These are phyloP conservation scores for Hericium rajendrae DNA, from an alignment of 768 basidiomycete species.

Conservation along the genomic window DNA sequence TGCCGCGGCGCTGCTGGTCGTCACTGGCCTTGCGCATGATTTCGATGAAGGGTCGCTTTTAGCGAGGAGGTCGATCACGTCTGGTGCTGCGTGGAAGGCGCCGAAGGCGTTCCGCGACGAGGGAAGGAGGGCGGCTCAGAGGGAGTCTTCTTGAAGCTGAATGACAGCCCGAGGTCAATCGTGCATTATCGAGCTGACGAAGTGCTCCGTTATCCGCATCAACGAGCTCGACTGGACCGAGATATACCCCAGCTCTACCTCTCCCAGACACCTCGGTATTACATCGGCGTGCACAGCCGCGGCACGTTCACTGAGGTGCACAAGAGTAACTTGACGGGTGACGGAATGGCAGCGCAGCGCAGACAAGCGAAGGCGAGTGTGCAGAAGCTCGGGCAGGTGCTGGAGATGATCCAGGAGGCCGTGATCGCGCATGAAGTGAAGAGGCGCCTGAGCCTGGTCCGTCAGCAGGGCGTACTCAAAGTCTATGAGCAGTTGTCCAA, in stretches of 20 bases:
- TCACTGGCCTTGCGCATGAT: slow-evolving; percentile 65
- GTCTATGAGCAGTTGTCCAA: background rate
- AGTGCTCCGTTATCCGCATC: too few species aligned
- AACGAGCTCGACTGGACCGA: slow-evolving; percentile 31
- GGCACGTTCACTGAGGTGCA: background rate
- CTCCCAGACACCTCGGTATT: background rate
- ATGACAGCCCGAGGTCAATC: slow-evolving; percentile 17
- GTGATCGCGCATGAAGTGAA: background rate
- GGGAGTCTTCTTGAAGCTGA: background rate
- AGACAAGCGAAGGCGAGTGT: slow-evolving; percentile 18
- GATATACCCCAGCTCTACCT: slow-evolving; percentile 48
- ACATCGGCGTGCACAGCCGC: background rate
- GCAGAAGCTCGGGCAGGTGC: slow-evolving; percentile 6
- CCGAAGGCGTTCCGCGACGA: slow-evolving; percentile 6
- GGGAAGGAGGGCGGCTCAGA: background rate
- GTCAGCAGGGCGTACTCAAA: background rate
- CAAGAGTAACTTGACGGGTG: background rate
- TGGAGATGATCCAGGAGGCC: background rate
- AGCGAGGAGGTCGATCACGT: slow-evolving; percentile 51
- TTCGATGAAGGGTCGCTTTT: slow-evolving; percentile 63
- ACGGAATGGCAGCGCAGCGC: background rate
- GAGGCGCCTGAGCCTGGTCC: background rate
- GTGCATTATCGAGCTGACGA: too few species aligned
- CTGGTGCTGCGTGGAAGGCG: slow-evolving; percentile 37
- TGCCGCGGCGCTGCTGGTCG: slow-evolving; percentile 77